Conservation (phyloP, 73 alveolate genomes). For the Tetrahymena thermophila region DNA sequence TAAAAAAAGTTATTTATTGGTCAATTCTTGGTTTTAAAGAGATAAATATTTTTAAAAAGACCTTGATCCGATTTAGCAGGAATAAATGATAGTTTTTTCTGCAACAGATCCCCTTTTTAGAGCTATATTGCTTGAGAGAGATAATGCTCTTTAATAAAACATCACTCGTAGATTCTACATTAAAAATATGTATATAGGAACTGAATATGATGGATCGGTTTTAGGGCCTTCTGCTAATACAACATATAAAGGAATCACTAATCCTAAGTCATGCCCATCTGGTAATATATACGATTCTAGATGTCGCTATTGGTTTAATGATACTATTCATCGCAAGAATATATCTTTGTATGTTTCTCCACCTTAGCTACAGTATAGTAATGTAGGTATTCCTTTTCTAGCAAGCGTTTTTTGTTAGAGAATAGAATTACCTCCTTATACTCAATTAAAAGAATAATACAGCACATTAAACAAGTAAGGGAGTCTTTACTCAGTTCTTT, state of each 20-base stretch:
- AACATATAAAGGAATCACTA: neutral
- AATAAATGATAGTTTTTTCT: neutral
- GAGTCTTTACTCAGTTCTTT: neutral
- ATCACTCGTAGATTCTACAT: neutral
- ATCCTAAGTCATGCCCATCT: neutral
- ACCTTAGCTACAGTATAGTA: neutral
- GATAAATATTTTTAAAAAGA: neutral
- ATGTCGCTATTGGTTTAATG: neutral
- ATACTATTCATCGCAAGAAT: neutral
- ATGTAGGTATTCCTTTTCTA: neutral
- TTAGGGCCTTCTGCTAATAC: neutral
- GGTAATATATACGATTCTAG: neutral
- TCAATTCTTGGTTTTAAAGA: neutral
- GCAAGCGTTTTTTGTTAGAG: neutral
- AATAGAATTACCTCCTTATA: neutral
- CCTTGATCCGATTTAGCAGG: neutral
- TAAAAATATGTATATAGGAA: neutral
- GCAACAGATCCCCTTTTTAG: neutral
- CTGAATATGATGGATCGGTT: neutral
- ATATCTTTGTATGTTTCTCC: neutral
- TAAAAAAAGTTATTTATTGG: neutral
- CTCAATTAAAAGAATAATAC: neutral
- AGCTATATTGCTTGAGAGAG: neutral
- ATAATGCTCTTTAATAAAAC: neutral
- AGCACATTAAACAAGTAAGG: neutral